Evolutionary conservation across 768 basidiomycete genomes (phyloP).

Genomic region (Rhodotorula kratochvilovae): DNA sequence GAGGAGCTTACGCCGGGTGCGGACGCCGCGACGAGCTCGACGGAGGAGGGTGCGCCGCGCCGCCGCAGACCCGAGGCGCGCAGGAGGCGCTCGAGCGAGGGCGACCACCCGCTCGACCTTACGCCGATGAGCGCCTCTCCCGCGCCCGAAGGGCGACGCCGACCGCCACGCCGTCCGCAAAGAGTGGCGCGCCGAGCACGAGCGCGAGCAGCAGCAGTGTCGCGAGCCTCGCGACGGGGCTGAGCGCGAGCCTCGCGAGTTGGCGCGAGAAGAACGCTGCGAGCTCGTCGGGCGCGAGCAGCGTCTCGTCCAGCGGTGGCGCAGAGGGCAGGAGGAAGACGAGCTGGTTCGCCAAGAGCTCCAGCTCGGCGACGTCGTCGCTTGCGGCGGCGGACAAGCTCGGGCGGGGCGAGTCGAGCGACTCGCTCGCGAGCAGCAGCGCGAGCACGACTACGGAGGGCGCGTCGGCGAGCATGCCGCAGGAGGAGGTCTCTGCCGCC

Average conservation of each 20-base stretch:
- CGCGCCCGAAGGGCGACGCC: neutral
- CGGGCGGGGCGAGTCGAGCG: neutral
- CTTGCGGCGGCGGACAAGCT: neutral
- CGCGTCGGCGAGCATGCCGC: neutral
- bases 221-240: slow-evolving; percentile 7
- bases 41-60: neutral
- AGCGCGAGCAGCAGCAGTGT: slow-evolving; percentile 11
- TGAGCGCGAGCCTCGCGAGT: slow-evolving; percentile 12
- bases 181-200: neutral
- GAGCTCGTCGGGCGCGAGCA: neutral
- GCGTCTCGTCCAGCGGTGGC: neutral
- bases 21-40: neutral
- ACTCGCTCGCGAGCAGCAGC: neutral
- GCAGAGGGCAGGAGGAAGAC: neutral
- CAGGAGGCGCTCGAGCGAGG: slow-evolving; percentile 4
- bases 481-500: slow-evolving; percentile 15
- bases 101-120: neutral
- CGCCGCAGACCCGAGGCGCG: neutral
- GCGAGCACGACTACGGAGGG: neutral
- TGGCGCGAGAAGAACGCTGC: slow-evolving; percentile 19
- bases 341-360: slow-evolving; percentile 23
- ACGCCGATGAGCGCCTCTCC: neutral
- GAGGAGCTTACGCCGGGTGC: slow-evolving; percentile 5
- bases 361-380: neutral
- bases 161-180: neutral